A percentile compares a stretch with the other conserved stretches of the same genome.
These are phyloP conservation scores for Gaertneriomyces sp. DNA, from an alignment of 192 early-diverging fungal genomes.

Conservation along the genomic window DNA sequence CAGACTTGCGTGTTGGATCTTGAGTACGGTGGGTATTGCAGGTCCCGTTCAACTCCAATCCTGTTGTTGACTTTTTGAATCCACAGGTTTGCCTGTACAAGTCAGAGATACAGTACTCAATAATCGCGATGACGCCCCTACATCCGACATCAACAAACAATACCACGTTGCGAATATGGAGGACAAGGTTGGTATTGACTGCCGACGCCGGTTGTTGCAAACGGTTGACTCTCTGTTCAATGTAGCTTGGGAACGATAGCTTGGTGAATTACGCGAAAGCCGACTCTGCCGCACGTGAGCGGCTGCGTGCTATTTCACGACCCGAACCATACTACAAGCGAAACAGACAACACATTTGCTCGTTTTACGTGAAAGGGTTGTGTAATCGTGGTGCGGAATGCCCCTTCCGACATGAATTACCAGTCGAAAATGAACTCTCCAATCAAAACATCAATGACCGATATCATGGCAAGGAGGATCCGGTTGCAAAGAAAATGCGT, in stretches of 20 bases:
- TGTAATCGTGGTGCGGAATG: constrained; percentile 95
- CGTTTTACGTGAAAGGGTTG: constrained; percentile 89
- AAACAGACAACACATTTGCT: constrained; percentile 87
- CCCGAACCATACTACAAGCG: constrained; percentile 89
- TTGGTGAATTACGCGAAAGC: constrained; percentile 67
- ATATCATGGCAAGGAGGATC: constrained; percentile 92
- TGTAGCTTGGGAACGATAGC: constrained; percentile 50
- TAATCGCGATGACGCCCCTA: constrained; percentile 72
- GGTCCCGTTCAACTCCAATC: neutral
- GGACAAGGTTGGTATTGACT: constrained; percentile 26
- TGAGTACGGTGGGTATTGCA: constrained; percentile 61
- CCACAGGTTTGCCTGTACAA: constrained; percentile 77
- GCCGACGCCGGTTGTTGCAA: neutral
- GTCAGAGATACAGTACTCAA: constrained; percentile 85
- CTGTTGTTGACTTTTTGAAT: neutral
- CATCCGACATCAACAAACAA: constrained; percentile 81
- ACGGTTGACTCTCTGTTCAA: neutral
- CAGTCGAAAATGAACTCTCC: constrained; percentile 73
- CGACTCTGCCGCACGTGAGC: constrained; percentile 70
- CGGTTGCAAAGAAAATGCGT: constrained; percentile 82
- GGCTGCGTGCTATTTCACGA: constrained; percentile 72
- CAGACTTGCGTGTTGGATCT: constrained; percentile 96
- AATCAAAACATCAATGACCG: constrained; percentile 94
- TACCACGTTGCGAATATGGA: constrained; percentile 83
- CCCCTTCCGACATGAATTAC: constrained; percentile 92